These are phyloP conservation scores for Nicotiana paniculata DNA, from an alignment of 257 asterid species.

Conservation along the genomic window DNA sequence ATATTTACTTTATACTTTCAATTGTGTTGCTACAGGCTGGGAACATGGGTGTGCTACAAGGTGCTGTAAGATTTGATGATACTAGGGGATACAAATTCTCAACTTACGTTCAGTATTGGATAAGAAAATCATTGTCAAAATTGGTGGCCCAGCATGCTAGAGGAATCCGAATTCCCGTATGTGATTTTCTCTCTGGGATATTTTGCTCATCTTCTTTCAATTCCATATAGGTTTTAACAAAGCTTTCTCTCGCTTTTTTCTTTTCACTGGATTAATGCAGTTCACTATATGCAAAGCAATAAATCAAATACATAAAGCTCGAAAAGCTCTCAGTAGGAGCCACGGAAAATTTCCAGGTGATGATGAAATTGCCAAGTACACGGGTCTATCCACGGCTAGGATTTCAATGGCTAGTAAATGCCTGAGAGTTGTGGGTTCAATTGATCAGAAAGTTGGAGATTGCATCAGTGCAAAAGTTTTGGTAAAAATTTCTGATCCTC, in stretches of 20 bases:
- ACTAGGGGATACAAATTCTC: slow-evolving; percentile 83
- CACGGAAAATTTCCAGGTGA: slow-evolving; percentile 57
- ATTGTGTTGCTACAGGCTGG: slow-evolving; percentile 51
- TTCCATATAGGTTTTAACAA: neutral
- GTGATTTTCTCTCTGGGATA: slow-evolving; percentile 16
- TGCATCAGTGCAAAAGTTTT: slow-evolving; percentile 32
- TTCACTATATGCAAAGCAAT: slow-evolving; percentile 54
- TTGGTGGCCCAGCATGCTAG: slow-evolving; percentile 62
- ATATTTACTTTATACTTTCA: neutral
- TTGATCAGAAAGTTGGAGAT: slow-evolving; percentile 67
- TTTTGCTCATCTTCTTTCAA: neutral
- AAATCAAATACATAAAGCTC: slow-evolving; percentile 63
- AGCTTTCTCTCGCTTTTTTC: neutral
- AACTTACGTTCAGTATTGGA: slow-evolving; percentile 87
- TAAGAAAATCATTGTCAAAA: slow-evolving; percentile 59
- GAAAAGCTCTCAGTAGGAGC: slow-evolving; percentile 50
- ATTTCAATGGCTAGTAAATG: slow-evolving; percentile 59
- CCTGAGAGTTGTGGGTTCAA: slow-evolving; percentile 71
- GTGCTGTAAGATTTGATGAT: slow-evolving; percentile 80
- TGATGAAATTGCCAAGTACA: slow-evolving; percentile 56
- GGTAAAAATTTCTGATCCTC: slow-evolving; percentile 26
- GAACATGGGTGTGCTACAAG: slow-evolving; percentile 64
- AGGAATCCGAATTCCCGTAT: slow-evolving; percentile 77
- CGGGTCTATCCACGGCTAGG: slow-evolving; percentile 60
- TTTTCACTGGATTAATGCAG: slow-evolving; percentile 33